Conservation (phyloP, 2,329 filamentous ascomycete genomes). For the Beauveria pseudobassiana region DNA sequence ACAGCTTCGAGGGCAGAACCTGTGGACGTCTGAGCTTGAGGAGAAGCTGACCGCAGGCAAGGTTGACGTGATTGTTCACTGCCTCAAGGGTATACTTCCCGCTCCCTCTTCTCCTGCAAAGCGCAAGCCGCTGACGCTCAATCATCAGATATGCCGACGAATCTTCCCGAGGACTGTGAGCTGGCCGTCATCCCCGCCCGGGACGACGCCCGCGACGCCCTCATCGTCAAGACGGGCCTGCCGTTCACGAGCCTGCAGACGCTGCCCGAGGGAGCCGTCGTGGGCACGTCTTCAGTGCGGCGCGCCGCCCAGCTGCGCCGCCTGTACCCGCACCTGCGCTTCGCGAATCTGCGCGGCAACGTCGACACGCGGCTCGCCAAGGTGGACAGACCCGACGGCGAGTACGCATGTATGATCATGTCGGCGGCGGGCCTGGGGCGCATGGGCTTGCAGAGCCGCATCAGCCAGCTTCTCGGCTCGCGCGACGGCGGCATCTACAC, state of each 20-base stretch:
- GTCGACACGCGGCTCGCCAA: conserved; percentile 81
- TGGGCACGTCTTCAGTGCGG: conserved; percentile 86
- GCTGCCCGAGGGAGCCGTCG: conserved; percentile 69
- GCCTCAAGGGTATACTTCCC: conserved; percentile 53
- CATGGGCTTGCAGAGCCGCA: conserved; percentile 62
- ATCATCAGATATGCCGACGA: conserved; percentile 78
- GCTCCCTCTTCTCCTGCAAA: neutral
- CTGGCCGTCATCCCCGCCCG: conserved; percentile 72
- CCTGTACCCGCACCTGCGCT: conserved; percentile 67
- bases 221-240: conserved; percentile 47
- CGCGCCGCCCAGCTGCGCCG: conserved; percentile 78
- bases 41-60: conserved; percentile 62
- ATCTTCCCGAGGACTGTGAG: conserved; percentile 64
- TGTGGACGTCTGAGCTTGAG: conserved; percentile 95
- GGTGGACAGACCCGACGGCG: conserved; percentile 67
- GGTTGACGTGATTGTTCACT: conserved; percentile 84
- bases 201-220: conserved; percentile 69
- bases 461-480: conserved; percentile 70
- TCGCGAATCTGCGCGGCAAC: conserved; percentile 84
- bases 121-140: neutral
- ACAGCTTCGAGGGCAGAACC: conserved; percentile 79
- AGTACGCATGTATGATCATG: conserved; percentile 75
- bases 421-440: conserved; percentile 82
- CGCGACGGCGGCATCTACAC: conserved; percentile 70
- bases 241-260: conserved; percentile 59